Evolutionary conservation across 495 filamentous ascomycete genomes (phyloP), one percentile per base, ranked within the genome.

Genomic region (Massariosphaeria phaeospora): DNA sequence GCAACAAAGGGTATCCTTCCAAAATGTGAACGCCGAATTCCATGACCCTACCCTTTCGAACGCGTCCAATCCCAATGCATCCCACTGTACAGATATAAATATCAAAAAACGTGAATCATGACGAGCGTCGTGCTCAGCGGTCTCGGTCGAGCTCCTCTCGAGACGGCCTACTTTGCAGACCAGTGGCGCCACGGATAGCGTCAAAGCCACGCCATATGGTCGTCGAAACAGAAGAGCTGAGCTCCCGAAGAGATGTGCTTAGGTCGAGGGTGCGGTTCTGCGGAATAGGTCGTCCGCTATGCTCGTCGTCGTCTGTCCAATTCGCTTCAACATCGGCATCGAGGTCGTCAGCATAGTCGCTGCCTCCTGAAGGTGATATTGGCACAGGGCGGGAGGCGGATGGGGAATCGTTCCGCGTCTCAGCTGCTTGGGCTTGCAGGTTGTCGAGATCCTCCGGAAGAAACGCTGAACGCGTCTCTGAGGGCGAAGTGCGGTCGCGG

Each of bases 361-460:
- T 30, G 1, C n/a, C 24, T 2, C 17, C 20, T 1, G 39, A 23
- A 18, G 36, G 18, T 2, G 50, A 18, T 1, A 57, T 50, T 13
- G 61, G 55, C n/a, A 64, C 47, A 20, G 57, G 61, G 4, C 45
- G 30, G 0, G 56, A 57, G 15, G 61, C 73, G 18, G 79, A 76
- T 0, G 76, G 75, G 4, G 74, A 71, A 15, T 74, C 71, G 25
- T 75, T 74, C 13, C 64, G 46, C 8, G 57, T 71, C 44, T 73
- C 64, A 7, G 64, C 64, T 17, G 70, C 65, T 50, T 75, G 69
- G 6, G 40, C 52, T 59, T 80, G 76, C 20, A 73, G 59, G 20
- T 75, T 72, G 21, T 77, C 74, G 12, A 68, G 68, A 26, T 79
- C 75, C 39, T 80, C 77, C 47, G 77, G 75, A 11, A 29, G 33